Percentiles rank a stretch among this genome's conserved stretches.
Conservation (phyloP, 106 monocot species). For the Amphibolis antarctica region DNA sequence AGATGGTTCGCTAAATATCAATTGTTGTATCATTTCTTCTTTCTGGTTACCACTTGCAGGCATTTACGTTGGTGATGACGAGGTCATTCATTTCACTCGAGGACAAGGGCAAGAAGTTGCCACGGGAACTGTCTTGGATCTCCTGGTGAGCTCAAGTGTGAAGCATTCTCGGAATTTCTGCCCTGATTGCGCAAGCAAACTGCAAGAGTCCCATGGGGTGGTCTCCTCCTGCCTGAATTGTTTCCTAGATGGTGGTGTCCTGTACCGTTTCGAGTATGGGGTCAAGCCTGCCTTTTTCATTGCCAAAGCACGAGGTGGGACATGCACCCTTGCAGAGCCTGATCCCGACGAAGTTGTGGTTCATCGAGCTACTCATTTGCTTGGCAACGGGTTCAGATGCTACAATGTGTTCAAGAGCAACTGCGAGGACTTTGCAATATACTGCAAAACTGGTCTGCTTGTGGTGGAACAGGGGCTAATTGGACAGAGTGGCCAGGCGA, state of each 20-base stretch:
- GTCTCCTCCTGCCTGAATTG: conserved; percentile 52
- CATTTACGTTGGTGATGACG: conserved; percentile 41
- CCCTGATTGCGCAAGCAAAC: neutral
- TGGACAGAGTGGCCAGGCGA: conserved; percentile 67
- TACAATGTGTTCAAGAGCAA: conserved; percentile 67
- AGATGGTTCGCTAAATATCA: too few relatives aligned
- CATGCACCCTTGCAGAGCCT: conserved; percentile 47
- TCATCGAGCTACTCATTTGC: conserved; percentile 37
- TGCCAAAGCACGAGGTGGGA: conserved; percentile 67
- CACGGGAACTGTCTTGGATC: conserved; percentile 45
- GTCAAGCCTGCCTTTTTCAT: conserved; percentile 50
- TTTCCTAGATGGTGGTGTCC: conserved; percentile 46
- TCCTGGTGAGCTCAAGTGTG: conserved; percentile 41
- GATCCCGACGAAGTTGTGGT: conserved; percentile 28
- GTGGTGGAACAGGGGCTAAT: conserved; percentile 38
- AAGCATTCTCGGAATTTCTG: conserved; percentile 12
- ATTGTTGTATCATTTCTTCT: too few relatives aligned
- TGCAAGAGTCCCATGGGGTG: conserved; percentile 31
- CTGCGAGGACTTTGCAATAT: conserved; percentile 73
- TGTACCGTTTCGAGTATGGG: conserved; percentile 55
- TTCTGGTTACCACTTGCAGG: too few relatives aligned
- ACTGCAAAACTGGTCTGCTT: conserved; percentile 57
- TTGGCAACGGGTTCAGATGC: conserved; percentile 52
- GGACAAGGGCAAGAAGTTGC: conserved; percentile 51
- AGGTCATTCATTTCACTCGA: conserved; percentile 63